Percentiles rank a stretch among this genome's conserved stretches.
Evolutionary conservation across 73 alveolate genomes (phyloP).

Genomic region (Paramecium pentaurelia): DNA sequence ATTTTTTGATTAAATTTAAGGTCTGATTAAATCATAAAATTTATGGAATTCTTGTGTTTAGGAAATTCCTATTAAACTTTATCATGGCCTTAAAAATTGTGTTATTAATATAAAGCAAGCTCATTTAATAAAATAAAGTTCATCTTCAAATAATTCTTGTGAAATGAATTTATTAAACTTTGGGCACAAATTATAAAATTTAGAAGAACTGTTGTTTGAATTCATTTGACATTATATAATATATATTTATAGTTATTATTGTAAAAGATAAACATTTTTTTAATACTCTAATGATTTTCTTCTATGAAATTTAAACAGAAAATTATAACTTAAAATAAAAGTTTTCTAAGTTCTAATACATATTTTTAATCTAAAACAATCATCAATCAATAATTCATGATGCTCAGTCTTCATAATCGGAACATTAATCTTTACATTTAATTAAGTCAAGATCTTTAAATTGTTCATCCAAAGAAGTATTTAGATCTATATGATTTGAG

Average conservation of each 20-base stretch:
- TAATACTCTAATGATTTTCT: not conserved
- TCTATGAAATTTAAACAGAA: not conserved
- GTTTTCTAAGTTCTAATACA: not conserved
- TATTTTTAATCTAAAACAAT: not conserved
- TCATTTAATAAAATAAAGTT: not conserved
- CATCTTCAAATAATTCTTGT: not conserved
- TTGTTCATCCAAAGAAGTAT: not conserved
- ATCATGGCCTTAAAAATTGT: slow-evolving; percentile 21
- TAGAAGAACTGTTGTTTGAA: not conserved
- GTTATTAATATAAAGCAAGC: not conserved
- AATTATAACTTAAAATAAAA: not conserved
- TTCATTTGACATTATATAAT: not conserved
- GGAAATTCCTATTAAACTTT: not conserved
- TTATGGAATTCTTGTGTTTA: not conserved
- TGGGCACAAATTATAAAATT: not conserved
- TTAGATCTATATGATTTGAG: not conserved
- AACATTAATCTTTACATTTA: not conserved
- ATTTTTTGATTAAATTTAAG: not conserved
- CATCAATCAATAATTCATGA: not conserved
- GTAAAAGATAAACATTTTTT: not conserved
- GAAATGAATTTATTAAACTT: not conserved
- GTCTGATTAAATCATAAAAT: not conserved
- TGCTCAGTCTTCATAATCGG: not conserved
- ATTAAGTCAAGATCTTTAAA: not conserved
- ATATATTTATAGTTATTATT: not conserved